phyloP scores from a whole-genome alignment of 2,329 filamentous ascomycete genomes.

The Penicillium fuscoglaucum region DNA sequence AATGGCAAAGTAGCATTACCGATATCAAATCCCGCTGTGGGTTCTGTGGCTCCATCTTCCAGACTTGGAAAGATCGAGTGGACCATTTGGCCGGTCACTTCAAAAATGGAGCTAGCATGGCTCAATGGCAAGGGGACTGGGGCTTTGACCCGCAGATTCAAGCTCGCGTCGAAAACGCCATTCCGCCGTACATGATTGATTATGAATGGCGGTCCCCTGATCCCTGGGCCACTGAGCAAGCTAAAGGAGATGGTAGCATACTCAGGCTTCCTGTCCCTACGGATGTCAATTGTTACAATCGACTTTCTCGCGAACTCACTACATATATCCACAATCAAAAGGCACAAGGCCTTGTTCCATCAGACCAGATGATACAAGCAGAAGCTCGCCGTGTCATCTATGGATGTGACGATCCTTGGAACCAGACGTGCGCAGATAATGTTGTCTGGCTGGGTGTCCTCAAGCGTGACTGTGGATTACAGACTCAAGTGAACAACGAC shows the following conservation, averaged over 20 bases:
- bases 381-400: constrained; percentile 39
- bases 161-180: constrained; percentile 38
- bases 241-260: constrained; percentile 14
- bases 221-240: constrained; percentile 33
- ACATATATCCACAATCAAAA: constrained; percentile 40
- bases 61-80: constrained; percentile 48
- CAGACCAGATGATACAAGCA: constrained; percentile 39
- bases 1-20: constrained; percentile 58
- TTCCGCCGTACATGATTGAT: constrained; percentile 40
- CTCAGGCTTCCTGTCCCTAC: constrained; percentile 28
- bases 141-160: constrained; percentile 42
- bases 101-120: constrained; percentile 40
- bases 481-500: constrained; percentile 33
- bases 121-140: constrained; percentile 45
- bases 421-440: constrained; percentile 50
- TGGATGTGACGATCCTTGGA: constrained; percentile 39
- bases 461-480: constrained; percentile 46
- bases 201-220: constrained; percentile 34
- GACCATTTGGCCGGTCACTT: constrained; percentile 45
- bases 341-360: constrained; percentile 37
- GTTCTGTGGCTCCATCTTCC: constrained; percentile 43
- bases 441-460: constrained; percentile 47
- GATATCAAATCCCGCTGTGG: constrained; percentile 54
- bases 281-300: constrained; percentile 45
- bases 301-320: constrained; percentile 43